Evolutionary conservation across 805 yeast species (phyloP).

Genomic region (Phaffomyces thermotolerans): DNA sequence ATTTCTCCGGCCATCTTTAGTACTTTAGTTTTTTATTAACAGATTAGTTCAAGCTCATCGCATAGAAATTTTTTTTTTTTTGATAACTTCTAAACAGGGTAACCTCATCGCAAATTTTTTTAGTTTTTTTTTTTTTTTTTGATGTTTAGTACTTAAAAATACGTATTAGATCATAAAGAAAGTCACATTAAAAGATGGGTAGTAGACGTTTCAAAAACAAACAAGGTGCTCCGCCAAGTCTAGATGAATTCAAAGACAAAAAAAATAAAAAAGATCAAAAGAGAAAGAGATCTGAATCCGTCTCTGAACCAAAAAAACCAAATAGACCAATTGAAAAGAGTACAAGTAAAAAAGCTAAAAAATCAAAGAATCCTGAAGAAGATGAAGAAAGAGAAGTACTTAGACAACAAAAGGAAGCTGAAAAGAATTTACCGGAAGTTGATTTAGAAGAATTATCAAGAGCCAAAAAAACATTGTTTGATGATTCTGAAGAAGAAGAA

Average conservation of each 20-base stretch:
- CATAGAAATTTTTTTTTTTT: no score
- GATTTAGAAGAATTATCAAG: slow-evolving; percentile 58
- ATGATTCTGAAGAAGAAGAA: slow-evolving; percentile 40
- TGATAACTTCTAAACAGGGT: slow-evolving; percentile 4
- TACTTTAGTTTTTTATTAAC: no score
- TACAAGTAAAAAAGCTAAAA: slow-evolving; percentile 3
- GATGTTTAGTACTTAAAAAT: no score
- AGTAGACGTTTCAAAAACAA: slow-evolving; percentile 81
- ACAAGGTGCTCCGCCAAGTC: slow-evolving; percentile 87
- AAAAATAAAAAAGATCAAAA: slow-evolving; percentile 30
- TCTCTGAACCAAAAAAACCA: slow-evolving; percentile 23
- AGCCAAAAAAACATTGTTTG: slow-evolving; percentile 71
- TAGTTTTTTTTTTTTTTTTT: not conserved
- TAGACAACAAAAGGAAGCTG: slow-evolving; percentile 29
- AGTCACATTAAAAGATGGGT: slow-evolving; percentile 55
- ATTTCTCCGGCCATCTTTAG: not conserved
- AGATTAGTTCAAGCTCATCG: slow-evolving; percentile 2
- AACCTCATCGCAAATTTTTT: slow-evolving; percentile 13
- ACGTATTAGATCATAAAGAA: not conserved
- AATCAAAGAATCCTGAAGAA: slow-evolving; percentile 15
- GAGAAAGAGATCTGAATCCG: slow-evolving; percentile 28
- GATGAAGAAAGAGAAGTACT: slow-evolving; percentile 20
- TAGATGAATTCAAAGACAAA: slow-evolving; percentile 71
- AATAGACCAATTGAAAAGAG: slow-evolving; percentile 1
- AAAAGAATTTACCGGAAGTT: slow-evolving; percentile 53